Percentiles rank a stretch among this genome's conserved stretches.
These are phyloP conservation scores for Ogataea thermomethanolica DNA, from an alignment of 805 yeast species.

Conservation along the genomic window DNA sequence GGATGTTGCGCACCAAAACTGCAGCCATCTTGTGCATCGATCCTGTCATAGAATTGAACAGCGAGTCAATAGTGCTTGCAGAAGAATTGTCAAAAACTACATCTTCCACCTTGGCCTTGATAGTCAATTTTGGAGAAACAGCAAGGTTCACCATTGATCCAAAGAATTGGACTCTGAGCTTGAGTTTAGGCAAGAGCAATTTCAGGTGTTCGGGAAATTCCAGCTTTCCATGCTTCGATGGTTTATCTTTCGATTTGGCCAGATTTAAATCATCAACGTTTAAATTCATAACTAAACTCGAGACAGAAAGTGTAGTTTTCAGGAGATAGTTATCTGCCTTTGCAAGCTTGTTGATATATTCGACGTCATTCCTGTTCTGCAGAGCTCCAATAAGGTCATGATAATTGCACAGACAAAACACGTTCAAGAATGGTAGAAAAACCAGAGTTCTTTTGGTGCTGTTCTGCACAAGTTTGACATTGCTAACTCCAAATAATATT, in stretches of 20 bases:
- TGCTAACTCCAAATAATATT: conserved; percentile 10
- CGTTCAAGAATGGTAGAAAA: conserved; percentile 17
- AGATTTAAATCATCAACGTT: conserved; percentile 16
- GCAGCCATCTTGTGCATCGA: conserved; percentile 18
- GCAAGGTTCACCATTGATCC: conserved; percentile 17
- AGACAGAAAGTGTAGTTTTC: conserved; percentile 21
- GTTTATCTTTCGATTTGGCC: neutral
- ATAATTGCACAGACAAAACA: conserved; percentile 10
- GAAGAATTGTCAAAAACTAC: conserved; percentile 26
- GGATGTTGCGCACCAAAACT: conserved; percentile 21
- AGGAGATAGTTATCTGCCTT: conserved; percentile 20
- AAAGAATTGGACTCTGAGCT: conserved; percentile 25
- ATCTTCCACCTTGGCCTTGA: conserved; percentile 21
- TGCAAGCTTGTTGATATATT: conserved; percentile 9
- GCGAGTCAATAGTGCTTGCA: conserved; percentile 23
- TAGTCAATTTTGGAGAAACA: conserved; percentile 9
- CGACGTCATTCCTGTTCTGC: conserved; percentile 12
- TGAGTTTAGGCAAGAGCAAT: conserved; percentile 20
- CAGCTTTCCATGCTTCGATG: neutral
- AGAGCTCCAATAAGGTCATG: conserved; percentile 3
- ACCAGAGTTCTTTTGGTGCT: conserved; percentile 4
- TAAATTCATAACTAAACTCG: conserved; percentile 17
- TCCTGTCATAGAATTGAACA: conserved; percentile 16
- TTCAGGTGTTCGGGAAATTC: conserved; percentile 2
- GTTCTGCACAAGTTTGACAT: conserved; percentile 5